These are phyloP conservation scores for Colletotrichum orchidophilum DNA, from an alignment of 2,329 filamentous ascomycete species.

Conservation along the genomic window DNA sequence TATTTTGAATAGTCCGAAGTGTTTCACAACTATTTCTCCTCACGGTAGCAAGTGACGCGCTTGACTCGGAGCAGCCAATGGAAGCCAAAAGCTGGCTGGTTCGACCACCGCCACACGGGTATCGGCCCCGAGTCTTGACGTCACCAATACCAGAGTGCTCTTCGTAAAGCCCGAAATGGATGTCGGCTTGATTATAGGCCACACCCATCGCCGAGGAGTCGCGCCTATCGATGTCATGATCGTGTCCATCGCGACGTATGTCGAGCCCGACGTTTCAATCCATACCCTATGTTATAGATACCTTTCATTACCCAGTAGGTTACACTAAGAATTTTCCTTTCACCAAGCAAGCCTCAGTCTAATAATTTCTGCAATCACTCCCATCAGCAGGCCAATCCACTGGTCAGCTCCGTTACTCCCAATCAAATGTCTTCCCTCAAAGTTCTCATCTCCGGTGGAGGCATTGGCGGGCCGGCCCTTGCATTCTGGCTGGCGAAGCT, in stretches of 20 bases:
- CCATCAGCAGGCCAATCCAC: no score
- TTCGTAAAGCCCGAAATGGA: constrained; percentile 19
- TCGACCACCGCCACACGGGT: not conserved
- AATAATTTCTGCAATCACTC: not conserved
- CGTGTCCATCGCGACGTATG: not conserved
- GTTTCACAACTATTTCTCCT: not conserved
- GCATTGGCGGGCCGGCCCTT: constrained; percentile 54
- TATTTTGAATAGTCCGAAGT: not conserved
- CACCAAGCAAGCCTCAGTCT: no score
- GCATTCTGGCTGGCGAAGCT: constrained; percentile 52
- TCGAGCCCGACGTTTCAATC: not conserved
- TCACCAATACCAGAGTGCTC: not conserved
- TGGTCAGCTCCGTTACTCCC: no score
- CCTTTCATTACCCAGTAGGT: not conserved
- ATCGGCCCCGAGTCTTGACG: constrained; percentile 14
- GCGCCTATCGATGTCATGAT: not conserved
- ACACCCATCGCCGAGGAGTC: constrained; percentile 8
- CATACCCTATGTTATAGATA: not conserved
- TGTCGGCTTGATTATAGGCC: constrained; percentile 8
- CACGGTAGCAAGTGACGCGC: not conserved
- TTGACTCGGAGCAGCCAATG: not conserved
- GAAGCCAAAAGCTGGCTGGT: not conserved
- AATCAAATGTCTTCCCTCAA: constrained; percentile 45
- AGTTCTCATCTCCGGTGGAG: constrained; percentile 59
- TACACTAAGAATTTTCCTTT: no score